Evolutionary conservation across 2,329 filamentous ascomycete genomes (phyloP).

Genomic region (Zymoseptoria pseudotritici): DNA sequence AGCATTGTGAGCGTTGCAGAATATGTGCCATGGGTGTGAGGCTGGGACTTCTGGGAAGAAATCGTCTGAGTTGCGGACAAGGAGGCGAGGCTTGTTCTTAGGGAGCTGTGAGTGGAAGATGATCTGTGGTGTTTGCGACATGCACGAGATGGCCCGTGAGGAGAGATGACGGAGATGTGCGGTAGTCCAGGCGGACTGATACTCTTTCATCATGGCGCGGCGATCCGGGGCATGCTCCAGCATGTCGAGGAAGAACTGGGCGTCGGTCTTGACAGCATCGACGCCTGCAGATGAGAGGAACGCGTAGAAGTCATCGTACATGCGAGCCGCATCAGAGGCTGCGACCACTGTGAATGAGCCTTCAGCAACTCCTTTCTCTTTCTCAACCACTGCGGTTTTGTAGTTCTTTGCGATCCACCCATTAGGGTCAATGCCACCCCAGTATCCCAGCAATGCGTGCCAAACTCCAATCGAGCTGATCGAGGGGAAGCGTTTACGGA

Average conservation of each 20-base stretch:
- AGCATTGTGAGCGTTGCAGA: constrained; percentile 84
- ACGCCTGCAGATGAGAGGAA: constrained; percentile 70
- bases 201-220: constrained; percentile 62
- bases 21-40: constrained; percentile 91
- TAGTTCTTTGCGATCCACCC: constrained; percentile 71
- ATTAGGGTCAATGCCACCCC: constrained; percentile 75
- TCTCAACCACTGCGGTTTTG: constrained; percentile 57
- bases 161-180: constrained; percentile 71
- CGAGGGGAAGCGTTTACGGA: too few relatives aligned
- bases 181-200: constrained; percentile 80
- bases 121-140: constrained; percentile 82
- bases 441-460: constrained; percentile 84
- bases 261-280: constrained; percentile 87
- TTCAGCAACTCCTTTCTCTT: constrained; percentile 50
- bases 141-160: constrained; percentile 78
- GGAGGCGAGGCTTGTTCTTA: constrained; percentile 62
- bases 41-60: constrained; percentile 79
- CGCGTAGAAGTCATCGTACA: constrained; percentile 87
- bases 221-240: constrained; percentile 61
- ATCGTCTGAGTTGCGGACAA: constrained; percentile 81
- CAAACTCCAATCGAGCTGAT: constrained; percentile 94
- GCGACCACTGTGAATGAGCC: constrained; percentile 67
- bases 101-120: constrained; percentile 79
- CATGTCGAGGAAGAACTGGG: constrained; percentile 80
- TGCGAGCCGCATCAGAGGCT: constrained; percentile 62